Evolutionary conservation across 345 rosid species (phyloP), one percentile per base, ranked within the genome.

Genomic region (Boechera retrofracta): DNA sequence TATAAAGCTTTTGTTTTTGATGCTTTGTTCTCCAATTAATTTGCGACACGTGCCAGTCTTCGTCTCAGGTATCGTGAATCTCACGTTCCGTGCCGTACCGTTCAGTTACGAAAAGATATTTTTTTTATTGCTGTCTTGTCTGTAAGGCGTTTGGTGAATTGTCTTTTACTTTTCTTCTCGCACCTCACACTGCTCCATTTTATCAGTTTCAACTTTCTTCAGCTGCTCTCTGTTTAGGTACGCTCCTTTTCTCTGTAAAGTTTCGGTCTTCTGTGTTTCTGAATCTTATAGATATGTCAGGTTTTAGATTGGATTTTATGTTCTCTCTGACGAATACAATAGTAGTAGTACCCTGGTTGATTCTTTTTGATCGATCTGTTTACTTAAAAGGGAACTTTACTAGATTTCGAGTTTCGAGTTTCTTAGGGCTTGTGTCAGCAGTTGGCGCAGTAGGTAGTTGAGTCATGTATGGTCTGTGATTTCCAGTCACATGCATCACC

Each of bases 391-490:
- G n/a, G 12, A 48, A 18, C 3, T 10, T 47, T 2, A 44, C 41
- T 26, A 11, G 44, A 15, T 28, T 33, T 32, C 3, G 16, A 12
- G 16, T 44, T 12, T 38, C 41, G 48, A 13, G 49, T 36, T 15
- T 15, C 11, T 29, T 41, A 2, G 4, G 53, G n/a, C 29, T 62
- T 62, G 76, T n/a, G 55, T 77, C 4, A 63, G 52, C 10, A 62
- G 32, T 39, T 39, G 16, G 7, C 1, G 28, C 3, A 39, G 6
- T 44, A 53, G 70, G 64, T 69, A 64, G 72, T 60, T 71, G 76
- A 64, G 61, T 77, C 80, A 71, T 77, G 72, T 36, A 64, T 71
- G 4, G 7, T 70, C 52, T 71, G 53, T 77, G 76, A 33, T 45
- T 16, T 13, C 8, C 33, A 11, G 41, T 75, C 67, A 56, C 73